These are phyloP conservation scores for Cochliopodium minus DNA, from an alignment of 208 protist species.

Conservation along the genomic window DNA sequence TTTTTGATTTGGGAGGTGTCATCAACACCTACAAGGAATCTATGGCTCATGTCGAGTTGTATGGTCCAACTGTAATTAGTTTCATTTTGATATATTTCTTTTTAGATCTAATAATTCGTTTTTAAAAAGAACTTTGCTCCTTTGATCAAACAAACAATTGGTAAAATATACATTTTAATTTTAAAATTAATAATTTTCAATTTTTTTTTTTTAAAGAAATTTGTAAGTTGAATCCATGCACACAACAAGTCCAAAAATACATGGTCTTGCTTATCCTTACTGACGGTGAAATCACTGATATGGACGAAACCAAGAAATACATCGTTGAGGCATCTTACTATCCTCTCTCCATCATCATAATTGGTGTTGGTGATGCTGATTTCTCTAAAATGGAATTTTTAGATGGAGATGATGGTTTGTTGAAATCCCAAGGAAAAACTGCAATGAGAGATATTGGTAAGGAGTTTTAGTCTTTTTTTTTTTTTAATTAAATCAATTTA, in stretches of 20 bases:
- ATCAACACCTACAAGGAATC: constrained; percentile 8
- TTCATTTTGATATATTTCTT: background rate
- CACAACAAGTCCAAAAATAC: background rate
- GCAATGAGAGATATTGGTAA: constrained; percentile 12
- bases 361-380: constrained; percentile 59
- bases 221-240: too few relatives aligned
- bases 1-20: constrained; percentile 5
- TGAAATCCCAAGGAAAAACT: background rate
- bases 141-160: background rate
- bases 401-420: constrained; percentile 35
- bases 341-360: constrained; percentile 64
- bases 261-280: constrained; percentile 15
- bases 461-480: background rate
- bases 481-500: background rate
- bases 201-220: too few relatives aligned
- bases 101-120: background rate
- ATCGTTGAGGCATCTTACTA: constrained; percentile 46
- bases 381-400: constrained; percentile 68
- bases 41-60: background rate
- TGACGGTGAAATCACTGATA: constrained; percentile 47
- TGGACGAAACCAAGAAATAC: constrained; percentile 46
- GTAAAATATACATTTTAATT: background rate
- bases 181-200: too few relatives aligned
- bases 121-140: background rate
- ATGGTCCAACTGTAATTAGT: constrained; percentile 7